Base-by-base conservation (phyloP, 805 yeast genomes). In the Zygosaccharomyces bailii region DNA sequence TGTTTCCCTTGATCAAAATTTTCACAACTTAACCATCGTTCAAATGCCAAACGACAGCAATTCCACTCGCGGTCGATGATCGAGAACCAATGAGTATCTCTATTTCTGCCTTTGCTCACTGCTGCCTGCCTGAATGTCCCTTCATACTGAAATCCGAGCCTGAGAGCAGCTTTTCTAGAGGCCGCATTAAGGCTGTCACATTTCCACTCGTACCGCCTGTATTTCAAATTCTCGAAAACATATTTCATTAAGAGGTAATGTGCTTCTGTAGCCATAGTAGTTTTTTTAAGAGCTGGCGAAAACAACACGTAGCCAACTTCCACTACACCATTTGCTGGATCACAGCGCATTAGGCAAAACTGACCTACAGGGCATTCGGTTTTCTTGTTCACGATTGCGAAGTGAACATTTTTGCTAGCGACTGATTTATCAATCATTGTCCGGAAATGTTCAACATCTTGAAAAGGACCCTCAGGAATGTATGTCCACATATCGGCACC, bases 121-220 rank as follows among this genome's bases (percentile, higher is more conserved):
- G 51, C 46, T 20, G 53, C 61, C 34, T 65, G 56, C 27, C 67
- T 50, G 42, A 62, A 63, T 1, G 52, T 44, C 5, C 69, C 69
- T 40, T 65, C 70, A 33, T 38, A 56, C n/a, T 45, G 46, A 43
- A 61, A 65, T 9, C 70, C 69, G 11, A 63, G 48, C 8, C 69
- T 53, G 6, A 35, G 24, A 1, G 69, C 69, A 2, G 68, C 66
- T n/a, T 44, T 49, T 34, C 47, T 48, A 2, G 68, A 63, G 1
- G 65, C 62, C 10, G 34, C 55, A 35, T 65, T 63, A 24, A 57
- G 52, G 29, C 54, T 50, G 46, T 65, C 56, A 46, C 69, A 66
- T 44, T 60, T 64, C 70, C 70, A 66, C 44, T 65, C 68, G 37
- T 50, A 55, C 11, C 69, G 53, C 14, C 70, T 52, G 46, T 61